These are phyloP conservation scores for Suhomyces maxii DNA, from an alignment of 1,139 yeast genomes.

Conservation along the genomic window DNA sequence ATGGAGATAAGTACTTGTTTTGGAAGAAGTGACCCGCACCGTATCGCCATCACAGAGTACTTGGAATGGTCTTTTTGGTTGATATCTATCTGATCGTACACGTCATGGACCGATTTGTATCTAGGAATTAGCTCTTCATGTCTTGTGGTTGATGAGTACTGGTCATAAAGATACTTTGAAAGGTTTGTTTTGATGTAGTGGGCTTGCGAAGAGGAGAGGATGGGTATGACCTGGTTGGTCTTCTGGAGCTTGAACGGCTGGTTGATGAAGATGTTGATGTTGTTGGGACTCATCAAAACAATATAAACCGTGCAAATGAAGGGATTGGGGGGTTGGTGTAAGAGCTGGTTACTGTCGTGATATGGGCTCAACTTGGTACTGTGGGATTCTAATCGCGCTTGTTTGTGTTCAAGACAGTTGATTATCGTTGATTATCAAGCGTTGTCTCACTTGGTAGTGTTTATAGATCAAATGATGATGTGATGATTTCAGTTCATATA, in stretches of 20 bases:
- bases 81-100: conserved; percentile 10
- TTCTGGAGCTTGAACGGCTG: conserved; percentile 17
- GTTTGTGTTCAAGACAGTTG: too few species aligned
- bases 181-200: conserved; percentile 11
- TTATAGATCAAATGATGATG: too few species aligned
- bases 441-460: too few species aligned
- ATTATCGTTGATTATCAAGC: too few species aligned
- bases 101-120: conserved; percentile 12
- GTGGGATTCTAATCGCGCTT: too few species aligned
- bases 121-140: conserved; percentile 13
- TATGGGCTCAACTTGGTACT: too few species aligned
- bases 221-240: conserved; percentile 4
- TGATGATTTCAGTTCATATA: too few species aligned
- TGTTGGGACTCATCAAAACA: too few species aligned
- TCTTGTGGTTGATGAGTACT: conserved; percentile 5
- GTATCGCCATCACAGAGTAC: conserved; percentile 11
- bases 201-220: conserved; percentile 6
- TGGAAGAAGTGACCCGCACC: conserved; percentile 13
- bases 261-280: conserved; percentile 12
- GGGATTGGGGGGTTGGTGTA: too few species aligned
- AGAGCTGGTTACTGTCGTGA: too few species aligned
- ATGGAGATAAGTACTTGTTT: conserved; percentile 16
- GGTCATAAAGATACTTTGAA: conserved; percentile 7
- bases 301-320: too few species aligned
- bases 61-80: conserved; percentile 7